Evolutionary conservation across 2,329 filamentous ascomycete species (phyloP).

Genomic region (Diaporthe sp.): DNA sequence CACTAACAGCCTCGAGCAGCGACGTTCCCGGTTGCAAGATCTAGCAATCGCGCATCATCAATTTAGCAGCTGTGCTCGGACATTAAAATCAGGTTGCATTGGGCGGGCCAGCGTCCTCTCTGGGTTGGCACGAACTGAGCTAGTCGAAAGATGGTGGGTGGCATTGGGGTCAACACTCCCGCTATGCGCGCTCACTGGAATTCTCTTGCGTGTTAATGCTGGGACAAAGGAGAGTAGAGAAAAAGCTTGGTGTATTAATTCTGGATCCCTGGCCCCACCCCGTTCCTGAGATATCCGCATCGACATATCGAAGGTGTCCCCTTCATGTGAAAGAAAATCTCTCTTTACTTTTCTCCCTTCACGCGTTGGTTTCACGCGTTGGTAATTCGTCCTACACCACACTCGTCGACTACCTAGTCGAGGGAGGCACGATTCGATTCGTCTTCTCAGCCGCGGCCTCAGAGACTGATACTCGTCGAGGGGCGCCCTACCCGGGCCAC

Average conservation of each 20-base stretch:
- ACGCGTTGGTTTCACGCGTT: no score
- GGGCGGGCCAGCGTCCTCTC: constrained; percentile 14
- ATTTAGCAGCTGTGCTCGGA: constrained; percentile 16
- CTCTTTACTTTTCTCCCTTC: not conserved
- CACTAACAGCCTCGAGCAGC: not conserved
- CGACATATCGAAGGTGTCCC: not conserved
- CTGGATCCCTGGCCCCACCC: constrained; percentile 12
- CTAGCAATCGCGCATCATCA: constrained; percentile 16
- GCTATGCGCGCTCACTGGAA: constrained; percentile 17
- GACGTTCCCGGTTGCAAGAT: constrained; percentile 7
- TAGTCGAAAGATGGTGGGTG: constrained; percentile 12
- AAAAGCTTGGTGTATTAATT: constrained; percentile 24
- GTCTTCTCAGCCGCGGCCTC: not conserved
- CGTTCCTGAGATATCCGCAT: constrained; percentile 5
- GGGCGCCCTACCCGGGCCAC: not conserved
- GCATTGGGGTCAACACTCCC: not conserved
- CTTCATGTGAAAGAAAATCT: not conserved
- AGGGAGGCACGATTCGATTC: not conserved
- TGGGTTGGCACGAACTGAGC: constrained; percentile 12
- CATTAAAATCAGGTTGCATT: constrained; percentile 13
- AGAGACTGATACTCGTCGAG: constrained; percentile 14
- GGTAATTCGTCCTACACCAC: not conserved
- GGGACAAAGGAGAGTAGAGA: not conserved
- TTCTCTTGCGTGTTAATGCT: constrained; percentile 4
- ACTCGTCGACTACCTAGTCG: not conserved